Base-by-base conservation (phyloP, 1,139 yeast genomes). In the Suhomyces bokatorum region DNA sequence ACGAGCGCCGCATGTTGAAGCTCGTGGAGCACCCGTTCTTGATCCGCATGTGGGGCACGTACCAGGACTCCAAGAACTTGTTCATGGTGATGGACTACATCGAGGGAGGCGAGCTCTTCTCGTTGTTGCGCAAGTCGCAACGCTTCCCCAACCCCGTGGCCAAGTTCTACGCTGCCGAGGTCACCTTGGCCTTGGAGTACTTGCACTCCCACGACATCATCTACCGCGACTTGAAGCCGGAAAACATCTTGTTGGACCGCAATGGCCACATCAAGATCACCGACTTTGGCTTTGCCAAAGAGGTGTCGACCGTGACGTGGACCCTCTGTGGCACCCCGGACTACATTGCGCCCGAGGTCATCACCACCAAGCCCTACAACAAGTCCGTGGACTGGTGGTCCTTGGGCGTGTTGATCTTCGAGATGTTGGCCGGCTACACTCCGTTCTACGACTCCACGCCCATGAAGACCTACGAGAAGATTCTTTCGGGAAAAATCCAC, bases 351-450 rank as follows among this genome's bases (percentile, higher is more conserved):
- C 85, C 85, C 1, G 85, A 80, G 59, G 83, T 80, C 33, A 78
- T 80, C 43, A 77, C 83, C 12, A 78, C 83, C 32, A 80, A 80
- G 56, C 83, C 84, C 3, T 80, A 80, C 59, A 80, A 80, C 58
- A 78, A 79, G 54, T 77, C 83, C 2, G 84, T 80, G 12, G 85
- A 80, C 59, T 80, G 83, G 83, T 80, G 85, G 85, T 77, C 81
- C 3, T 70, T 80, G 54, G 85, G 85, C 14, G 79, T 80, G 11
- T 66, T 80, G 46, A 79, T 80, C 38, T 80, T 73, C 56, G 85
- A 80, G 60, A 80, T 80, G 85, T 67, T 80, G 55, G 78, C 83
- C 11, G 85, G 85, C 14, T 78, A 77, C 53, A 80, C 85, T 1
- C 85, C 85, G 33, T 80, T 80, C 56, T 80, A 79, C 57, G 84